Evolutionary conservation across 257 asterid genomes (phyloP).

Genomic region (Plantago elongata): DNA sequence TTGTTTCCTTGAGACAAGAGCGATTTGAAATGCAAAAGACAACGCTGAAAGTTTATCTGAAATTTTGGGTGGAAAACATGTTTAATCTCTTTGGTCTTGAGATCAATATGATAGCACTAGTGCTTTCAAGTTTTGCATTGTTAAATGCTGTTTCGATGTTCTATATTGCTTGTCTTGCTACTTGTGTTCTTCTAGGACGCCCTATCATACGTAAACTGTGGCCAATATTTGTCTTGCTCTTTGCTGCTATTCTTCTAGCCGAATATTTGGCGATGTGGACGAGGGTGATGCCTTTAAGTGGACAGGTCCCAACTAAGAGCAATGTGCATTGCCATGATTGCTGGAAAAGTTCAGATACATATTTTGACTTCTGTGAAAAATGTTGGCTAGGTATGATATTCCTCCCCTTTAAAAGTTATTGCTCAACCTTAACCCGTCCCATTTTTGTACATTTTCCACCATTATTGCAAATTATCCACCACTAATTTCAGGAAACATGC

Average conservation of each 20-base stretch:
- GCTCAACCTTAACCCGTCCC: not conserved
- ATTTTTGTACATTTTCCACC: not conserved
- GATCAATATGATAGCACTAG: constrained; percentile 83
- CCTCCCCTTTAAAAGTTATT: not conserved
- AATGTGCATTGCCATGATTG: constrained; percentile 76
- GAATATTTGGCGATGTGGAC: constrained; percentile 90
- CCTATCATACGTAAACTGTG: constrained; percentile 72
- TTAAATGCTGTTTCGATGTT: constrained; percentile 77
- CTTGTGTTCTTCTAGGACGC: constrained; percentile 78
- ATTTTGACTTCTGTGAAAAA: constrained; percentile 53
- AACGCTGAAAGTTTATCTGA: constrained; percentile 76
- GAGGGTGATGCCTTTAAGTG: constrained; percentile 44
- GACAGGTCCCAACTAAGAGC: constrained; percentile 29
- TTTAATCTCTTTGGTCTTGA: constrained; percentile 97
- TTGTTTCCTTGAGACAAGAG: constrained; percentile 71
- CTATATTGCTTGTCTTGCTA: constrained; percentile 73
- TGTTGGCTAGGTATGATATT: constrained; percentile 87
- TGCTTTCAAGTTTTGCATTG: constrained; percentile 90
- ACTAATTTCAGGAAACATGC: too few species aligned
- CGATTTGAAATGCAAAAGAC: constrained; percentile 86
- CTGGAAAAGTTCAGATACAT: constrained; percentile 65
- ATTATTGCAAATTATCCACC: not conserved
- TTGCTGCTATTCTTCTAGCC: constrained; percentile 71
- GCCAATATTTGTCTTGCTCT: constrained; percentile 70
- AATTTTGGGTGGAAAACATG: constrained; percentile 95